phyloP scores from a whole-genome alignment of 2,329 filamentous ascomycete genomes.

The Corynespora cassiicola region DNA sequence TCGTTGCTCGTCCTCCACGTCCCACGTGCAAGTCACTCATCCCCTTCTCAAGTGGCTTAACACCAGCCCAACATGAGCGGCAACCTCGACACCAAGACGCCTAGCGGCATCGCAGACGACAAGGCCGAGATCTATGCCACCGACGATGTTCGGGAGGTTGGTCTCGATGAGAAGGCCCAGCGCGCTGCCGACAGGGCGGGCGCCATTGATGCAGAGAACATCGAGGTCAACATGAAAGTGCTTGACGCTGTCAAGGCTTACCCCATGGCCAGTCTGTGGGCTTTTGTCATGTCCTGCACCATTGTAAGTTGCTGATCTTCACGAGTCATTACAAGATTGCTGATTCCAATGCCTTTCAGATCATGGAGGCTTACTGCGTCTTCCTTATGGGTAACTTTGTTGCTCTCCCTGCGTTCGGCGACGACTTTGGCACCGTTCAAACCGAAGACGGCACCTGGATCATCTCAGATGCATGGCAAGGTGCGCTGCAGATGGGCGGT shows the following conservation, averaged over 20 bases:
- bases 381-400: conserved; percentile 68
- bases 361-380: conserved; percentile 70
- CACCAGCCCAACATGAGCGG: too few relatives aligned
- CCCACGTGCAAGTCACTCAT: too few relatives aligned
- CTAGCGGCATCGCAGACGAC: too few relatives aligned
- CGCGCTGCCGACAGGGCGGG: conserved; percentile 56
- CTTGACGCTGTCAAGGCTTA: conserved; percentile 58
- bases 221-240: conserved; percentile 59
- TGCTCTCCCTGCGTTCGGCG: conserved; percentile 56
- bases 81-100: too few relatives aligned
- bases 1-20: too few relatives aligned
- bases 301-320: conserved; percentile 51
- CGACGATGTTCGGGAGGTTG: too few relatives aligned
- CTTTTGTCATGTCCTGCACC: conserved; percentile 62
- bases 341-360: conserved; percentile 54
- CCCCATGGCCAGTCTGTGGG: conserved; percentile 62
- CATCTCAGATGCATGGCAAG: conserved; percentile 64
- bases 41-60: too few relatives aligned
- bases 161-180: conserved; percentile 47
- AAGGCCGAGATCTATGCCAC: too few relatives aligned
- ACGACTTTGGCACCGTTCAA: conserved; percentile 54
- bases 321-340: conserved; percentile 10
- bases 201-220: conserved; percentile 64
- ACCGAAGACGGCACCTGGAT: conserved; percentile 29
- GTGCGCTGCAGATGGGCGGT: conserved; percentile 62